A percentile compares a stretch with the other conserved stretches of the same genome.
phyloP scores from a whole-genome alignment of 306 rosid genomes.

The Malus asiatica region DNA sequence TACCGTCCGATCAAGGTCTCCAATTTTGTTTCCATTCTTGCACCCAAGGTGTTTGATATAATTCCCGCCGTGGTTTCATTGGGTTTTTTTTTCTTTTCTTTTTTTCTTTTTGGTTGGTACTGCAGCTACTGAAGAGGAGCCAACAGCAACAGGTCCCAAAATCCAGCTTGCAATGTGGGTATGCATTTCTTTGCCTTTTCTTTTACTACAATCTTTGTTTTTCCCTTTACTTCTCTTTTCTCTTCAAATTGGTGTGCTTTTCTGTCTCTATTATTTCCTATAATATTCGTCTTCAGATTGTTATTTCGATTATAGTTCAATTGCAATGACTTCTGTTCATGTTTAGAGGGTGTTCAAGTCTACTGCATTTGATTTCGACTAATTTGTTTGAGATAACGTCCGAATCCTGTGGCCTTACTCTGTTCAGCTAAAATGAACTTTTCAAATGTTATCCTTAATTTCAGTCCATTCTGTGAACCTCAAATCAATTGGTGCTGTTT shows the following conservation, averaged over 20 bases:
- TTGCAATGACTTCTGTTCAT: background rate
- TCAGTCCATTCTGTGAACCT: background rate
- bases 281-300: background rate
- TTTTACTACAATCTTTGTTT: background rate
- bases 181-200: slow-evolving; percentile 21
- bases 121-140: slow-evolving; percentile 48
- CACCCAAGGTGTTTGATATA: slow-evolving; percentile 6
- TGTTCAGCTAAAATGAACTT: background rate
- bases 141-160: slow-evolving; percentile 32
- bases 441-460: background rate
- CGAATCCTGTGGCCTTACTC: background rate
- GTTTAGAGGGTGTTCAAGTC: background rate
- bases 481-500: slow-evolving; percentile 20
- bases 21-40: background rate
- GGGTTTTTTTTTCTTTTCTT: slow-evolving; percentile 4
- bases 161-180: slow-evolving; percentile 96
- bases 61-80: background rate
- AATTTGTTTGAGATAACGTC: background rate
- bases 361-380: background rate
- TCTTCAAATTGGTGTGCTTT: background rate
- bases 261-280: background rate
- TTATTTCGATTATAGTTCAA: background rate
- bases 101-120: background rate
- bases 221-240: background rate
- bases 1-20: slow-evolving; percentile 50